Conservation (phyloP, 306 rosid species). For the Casuarina equisetifolia region DNA sequence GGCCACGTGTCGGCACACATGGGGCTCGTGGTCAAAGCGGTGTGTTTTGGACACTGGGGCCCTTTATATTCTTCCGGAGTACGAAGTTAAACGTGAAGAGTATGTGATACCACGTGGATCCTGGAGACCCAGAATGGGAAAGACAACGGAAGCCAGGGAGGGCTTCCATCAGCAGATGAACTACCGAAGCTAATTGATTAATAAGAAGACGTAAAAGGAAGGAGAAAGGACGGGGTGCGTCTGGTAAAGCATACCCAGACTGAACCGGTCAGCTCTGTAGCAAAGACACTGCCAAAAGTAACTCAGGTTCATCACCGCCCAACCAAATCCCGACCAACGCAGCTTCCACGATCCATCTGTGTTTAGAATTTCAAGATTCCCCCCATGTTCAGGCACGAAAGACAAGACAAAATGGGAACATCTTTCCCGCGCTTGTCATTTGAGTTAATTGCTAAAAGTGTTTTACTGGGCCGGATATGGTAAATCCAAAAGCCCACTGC, state of each 20-base stretch:
- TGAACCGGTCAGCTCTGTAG: background rate
- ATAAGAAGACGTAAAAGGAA: background rate
- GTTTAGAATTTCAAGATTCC: conserved; percentile 34
- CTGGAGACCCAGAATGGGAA: no score
- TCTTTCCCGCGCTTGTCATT: conserved; percentile 11
- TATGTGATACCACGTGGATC: no score
- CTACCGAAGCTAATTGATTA: no score
- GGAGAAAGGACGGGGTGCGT: background rate
- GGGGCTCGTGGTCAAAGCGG: conserved; percentile 19
- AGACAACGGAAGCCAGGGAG: no score
- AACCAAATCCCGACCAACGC: conserved; percentile 5
- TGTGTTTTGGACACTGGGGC: background rate
- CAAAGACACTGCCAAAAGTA: conserved; percentile 17
- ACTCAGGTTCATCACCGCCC: conserved; percentile 13
- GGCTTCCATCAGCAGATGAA: no score
- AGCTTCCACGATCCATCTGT: conserved; percentile 15
- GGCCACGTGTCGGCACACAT: conserved; percentile 3
- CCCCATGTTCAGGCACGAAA: background rate
- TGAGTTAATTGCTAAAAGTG: background rate
- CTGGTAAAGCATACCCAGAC: background rate
- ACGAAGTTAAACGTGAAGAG: no score
- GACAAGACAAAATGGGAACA: background rate
- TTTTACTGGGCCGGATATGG: background rate
- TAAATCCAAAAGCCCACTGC: background rate
- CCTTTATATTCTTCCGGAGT: no score